phyloP scores from a whole-genome alignment of 805 yeast genomes.

The Yarrowia sp. region DNA sequence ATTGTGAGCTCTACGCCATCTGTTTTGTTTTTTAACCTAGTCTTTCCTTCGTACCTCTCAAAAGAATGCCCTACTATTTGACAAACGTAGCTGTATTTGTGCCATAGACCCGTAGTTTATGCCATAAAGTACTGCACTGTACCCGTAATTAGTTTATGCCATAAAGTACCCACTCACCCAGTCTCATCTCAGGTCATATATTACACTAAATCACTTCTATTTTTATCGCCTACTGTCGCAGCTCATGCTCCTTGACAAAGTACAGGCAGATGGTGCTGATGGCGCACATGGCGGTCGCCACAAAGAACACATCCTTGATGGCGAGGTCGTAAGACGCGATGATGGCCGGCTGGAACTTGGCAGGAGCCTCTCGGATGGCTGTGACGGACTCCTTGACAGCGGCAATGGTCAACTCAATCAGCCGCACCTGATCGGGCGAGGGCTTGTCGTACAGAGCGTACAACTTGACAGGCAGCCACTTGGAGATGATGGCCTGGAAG shows the following conservation, averaged over 20 bases:
- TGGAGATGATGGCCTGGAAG: slow-evolving; percentile 51
- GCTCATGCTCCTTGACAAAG: slow-evolving; percentile 22
- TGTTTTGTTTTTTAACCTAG: not conserved
- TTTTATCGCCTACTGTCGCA: not conserved
- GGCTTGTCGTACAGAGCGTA: slow-evolving; percentile 12
- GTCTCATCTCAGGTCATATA: not conserved
- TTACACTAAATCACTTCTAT: not conserved
- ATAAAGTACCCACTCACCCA: too few species aligned
- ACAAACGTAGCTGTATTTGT: too few species aligned
- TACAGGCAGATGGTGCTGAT: slow-evolving; percentile 11
- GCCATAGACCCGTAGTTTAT: too few species aligned
- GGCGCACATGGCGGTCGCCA: slow-evolving; percentile 37
- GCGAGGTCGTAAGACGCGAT: slow-evolving; percentile 49
- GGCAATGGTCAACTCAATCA: slow-evolving; percentile 31
- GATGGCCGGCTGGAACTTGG: slow-evolving; percentile 44
- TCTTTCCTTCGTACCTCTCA: not conserved
- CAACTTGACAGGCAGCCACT: slow-evolving; percentile 33
- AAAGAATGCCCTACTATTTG: too few species aligned
- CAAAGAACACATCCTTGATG: slow-evolving; percentile 49
- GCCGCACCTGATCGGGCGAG: not conserved
- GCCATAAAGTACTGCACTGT: too few species aligned
- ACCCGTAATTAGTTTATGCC: too few species aligned
- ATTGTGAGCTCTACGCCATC: not conserved
- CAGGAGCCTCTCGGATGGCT: slow-evolving; percentile 50
- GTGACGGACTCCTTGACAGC: slow-evolving; percentile 53